Evolutionary conservation across 73 alveolate genomes (phyloP).

Genomic region (Blepharisma japonicum): DNA sequence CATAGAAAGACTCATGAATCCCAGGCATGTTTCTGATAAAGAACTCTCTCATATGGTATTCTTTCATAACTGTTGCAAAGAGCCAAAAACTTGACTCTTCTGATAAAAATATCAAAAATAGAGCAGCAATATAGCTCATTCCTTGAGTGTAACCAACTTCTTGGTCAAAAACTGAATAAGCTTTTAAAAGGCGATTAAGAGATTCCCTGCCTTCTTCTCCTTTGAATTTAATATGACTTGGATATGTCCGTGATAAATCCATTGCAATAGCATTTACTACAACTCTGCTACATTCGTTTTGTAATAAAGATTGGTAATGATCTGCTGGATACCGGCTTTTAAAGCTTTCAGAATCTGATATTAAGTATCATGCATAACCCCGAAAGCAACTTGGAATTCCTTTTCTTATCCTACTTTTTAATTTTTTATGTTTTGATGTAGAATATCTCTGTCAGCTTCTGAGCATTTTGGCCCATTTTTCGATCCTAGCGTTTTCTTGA

Average conservation of each 20-base stretch:
- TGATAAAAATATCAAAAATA: conserved; percentile 34
- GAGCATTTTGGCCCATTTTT: conserved; percentile 27
- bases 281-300: too few relatives aligned
- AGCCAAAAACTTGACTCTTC: conserved; percentile 52
- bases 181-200: conserved; percentile 42
- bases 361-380: background rate
- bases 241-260: conserved; percentile 9
- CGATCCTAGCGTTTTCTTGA: background rate
- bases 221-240: conserved; percentile 17
- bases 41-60: background rate
- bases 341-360: background rate
- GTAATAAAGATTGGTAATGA: background rate
- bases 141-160: conserved; percentile 60
- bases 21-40: background rate
- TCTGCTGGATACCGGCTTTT: background rate
- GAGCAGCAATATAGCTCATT: conserved; percentile 53
- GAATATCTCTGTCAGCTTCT: conserved; percentile 9
- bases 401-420: conserved; percentile 5
- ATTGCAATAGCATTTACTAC: too few relatives aligned
- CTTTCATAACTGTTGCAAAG: conserved; percentile 10
- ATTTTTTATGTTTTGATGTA: background rate
- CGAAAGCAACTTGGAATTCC: conserved; percentile 22
- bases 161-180: conserved; percentile 49
- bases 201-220: conserved; percentile 34
- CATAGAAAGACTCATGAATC: conserved; percentile 1